A percentile compares a stretch with the other conserved stretches of the same genome.
phyloP scores from a whole-genome alignment of 192 early-diverging fungal genomes.

The Gryganskiella cystojenkinii region DNA sequence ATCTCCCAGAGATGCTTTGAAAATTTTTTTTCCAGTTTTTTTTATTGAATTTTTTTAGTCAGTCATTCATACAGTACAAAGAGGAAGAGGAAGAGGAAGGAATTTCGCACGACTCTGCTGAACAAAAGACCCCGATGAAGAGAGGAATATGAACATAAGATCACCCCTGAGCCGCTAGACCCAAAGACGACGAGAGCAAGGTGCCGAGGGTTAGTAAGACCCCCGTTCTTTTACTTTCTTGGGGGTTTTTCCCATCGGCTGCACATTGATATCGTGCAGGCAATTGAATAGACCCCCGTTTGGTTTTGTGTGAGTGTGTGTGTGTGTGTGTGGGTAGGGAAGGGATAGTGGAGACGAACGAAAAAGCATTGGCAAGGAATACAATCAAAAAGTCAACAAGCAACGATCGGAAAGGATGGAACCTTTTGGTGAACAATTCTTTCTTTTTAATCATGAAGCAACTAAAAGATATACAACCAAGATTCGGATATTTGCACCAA shows the following conservation, averaged over 20 bases:
- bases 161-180: conserved; percentile 14
- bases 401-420: not conserved
- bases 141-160: conserved; percentile 6
- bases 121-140: conserved; percentile 8
- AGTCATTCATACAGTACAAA: not conserved
- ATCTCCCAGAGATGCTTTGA: not conserved
- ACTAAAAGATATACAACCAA: too few relatives aligned
- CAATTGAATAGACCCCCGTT: conserved; percentile 52
- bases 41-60: not conserved
- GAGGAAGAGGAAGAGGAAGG: not conserved
- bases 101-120: conserved; percentile 40
- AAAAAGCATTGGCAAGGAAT: too few relatives aligned
- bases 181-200: conserved; percentile 24
- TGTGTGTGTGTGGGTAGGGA: conserved; percentile 1
- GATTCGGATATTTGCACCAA: not conserved
- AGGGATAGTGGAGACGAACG: not conserved
- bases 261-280: conserved; percentile 50
- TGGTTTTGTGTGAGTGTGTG: conserved; percentile 23
- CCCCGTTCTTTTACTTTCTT: conserved; percentile 50
- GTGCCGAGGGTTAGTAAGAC: conserved; percentile 52
- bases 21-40: not conserved
- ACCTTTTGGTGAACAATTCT: too few relatives aligned
- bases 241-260: conserved; percentile 50
- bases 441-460: too few relatives aligned
- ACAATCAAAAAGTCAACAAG: not conserved